Conservation (phyloP, 192 early-diverging fungal species). For the Umbelopsis sp. region DNA sequence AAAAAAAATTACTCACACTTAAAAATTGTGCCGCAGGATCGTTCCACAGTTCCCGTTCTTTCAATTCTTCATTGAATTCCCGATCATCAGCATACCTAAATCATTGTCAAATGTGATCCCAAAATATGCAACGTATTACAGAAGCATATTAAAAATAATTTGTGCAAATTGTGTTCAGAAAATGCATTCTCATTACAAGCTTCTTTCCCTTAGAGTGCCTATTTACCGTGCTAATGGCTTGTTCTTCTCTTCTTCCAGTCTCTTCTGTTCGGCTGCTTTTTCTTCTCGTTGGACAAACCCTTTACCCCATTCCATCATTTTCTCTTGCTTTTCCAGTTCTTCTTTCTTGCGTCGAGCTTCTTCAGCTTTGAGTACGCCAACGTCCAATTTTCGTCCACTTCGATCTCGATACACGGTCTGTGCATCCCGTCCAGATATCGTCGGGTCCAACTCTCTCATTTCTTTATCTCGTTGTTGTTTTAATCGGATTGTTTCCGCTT, state of each 20-base stretch:
- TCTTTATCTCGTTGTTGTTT: slow-evolving; percentile 10
- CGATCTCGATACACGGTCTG: slow-evolving; percentile 40
- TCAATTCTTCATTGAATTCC: slow-evolving; percentile 64
- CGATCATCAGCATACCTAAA: slow-evolving; percentile 60
- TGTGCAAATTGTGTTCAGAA: neutral
- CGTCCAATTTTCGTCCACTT: slow-evolving; percentile 34
- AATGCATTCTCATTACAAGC: too few species aligned
- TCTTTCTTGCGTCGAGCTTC: slow-evolving; percentile 31
- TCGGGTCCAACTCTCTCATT: slow-evolving; percentile 16
- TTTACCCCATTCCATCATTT: slow-evolving; percentile 61
- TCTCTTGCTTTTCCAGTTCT: slow-evolving; percentile 55
- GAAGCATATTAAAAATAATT: neutral
- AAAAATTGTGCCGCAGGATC: slow-evolving; percentile 64
- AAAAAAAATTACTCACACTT: slow-evolving; percentile 34
- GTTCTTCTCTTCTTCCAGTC: slow-evolving; percentile 41
- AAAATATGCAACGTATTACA: neutral
- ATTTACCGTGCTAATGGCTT: slow-evolving; percentile 58
- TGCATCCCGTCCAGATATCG: slow-evolving; percentile 20
- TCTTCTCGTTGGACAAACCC: slow-evolving; percentile 54
- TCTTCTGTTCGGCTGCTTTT: slow-evolving; percentile 37
- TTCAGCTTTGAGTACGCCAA: slow-evolving; percentile 32
- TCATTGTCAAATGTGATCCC: neutral
- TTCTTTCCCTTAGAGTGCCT: neutral
- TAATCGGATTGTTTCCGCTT: slow-evolving; percentile 27
- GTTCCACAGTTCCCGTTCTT: slow-evolving; percentile 61